A percentile compares a stretch with the other conserved stretches of the same genome.
phyloP scores from a whole-genome alignment of 768 basidiomycete genomes.

The Boletus bicolor region DNA sequence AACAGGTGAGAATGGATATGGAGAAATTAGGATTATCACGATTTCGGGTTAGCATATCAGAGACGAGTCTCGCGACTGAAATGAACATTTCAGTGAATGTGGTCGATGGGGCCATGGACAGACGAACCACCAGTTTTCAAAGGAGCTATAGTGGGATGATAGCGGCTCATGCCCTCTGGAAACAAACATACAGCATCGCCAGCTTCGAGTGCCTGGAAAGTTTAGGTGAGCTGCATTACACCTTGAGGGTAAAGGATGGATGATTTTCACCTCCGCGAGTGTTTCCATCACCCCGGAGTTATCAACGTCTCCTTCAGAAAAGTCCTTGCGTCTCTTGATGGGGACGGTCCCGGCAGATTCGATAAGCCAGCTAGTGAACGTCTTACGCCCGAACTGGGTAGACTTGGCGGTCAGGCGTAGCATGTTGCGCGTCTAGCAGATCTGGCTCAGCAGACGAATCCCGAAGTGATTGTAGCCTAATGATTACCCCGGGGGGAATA shows the following conservation, averaged over 20 bases:
- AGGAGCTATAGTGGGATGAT: slow-evolving; percentile 83
- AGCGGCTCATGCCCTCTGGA: slow-evolving; percentile 84
- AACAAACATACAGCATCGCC: slow-evolving; percentile 83
- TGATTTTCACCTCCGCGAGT: slow-evolving; percentile 54
- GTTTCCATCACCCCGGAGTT: slow-evolving; percentile 68
- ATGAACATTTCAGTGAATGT: neutral
- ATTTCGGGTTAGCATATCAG: slow-evolving; percentile 72
- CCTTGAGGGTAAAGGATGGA: neutral
- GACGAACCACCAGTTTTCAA: slow-evolving; percentile 78
- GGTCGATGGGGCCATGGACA: neutral
- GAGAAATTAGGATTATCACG: slow-evolving; percentile 66
- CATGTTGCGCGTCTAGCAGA: slow-evolving; percentile 64
- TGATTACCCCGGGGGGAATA: slow-evolving; percentile 61
- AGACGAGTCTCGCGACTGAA: slow-evolving; percentile 75
- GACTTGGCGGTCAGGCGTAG: slow-evolving; percentile 85
- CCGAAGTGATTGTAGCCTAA: neutral
- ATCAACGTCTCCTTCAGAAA: slow-evolving; percentile 49
- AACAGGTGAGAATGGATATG: slow-evolving; percentile 71
- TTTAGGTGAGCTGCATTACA: slow-evolving; percentile 7
- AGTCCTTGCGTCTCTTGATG: slow-evolving; percentile 74
- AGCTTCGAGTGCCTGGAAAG: slow-evolving; percentile 59
- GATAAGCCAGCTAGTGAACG: slow-evolving; percentile 89
- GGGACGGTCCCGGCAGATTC: slow-evolving; percentile 87
- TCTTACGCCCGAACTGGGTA: slow-evolving; percentile 77
- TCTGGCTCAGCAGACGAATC: slow-evolving; percentile 4